These are phyloP conservation scores for Endogone sp. DNA, from an alignment of 192 early-diverging fungal species.

Conservation along the genomic window DNA sequence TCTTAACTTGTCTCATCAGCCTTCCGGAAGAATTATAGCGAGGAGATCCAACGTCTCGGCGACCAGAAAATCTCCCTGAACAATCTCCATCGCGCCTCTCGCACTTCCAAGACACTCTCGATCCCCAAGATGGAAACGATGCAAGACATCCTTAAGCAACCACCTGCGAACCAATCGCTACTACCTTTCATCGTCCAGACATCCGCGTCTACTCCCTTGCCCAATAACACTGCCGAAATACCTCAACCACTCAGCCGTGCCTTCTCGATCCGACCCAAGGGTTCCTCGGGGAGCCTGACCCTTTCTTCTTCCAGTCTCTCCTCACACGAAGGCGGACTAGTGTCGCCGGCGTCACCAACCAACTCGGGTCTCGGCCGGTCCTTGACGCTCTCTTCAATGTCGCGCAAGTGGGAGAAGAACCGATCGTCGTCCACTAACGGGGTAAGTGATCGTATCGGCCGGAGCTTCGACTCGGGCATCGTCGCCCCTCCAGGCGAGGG, in stretches of 20 bases:
- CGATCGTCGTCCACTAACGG: neutral
- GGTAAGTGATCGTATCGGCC: neutral
- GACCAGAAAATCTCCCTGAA: neutral
- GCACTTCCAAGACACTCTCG: slow-evolving; percentile 8
- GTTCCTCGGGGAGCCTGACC: neutral
- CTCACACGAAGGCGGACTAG: neutral
- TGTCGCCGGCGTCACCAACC: neutral
- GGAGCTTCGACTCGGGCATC: neutral
- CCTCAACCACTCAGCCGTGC: slow-evolving; percentile 24
- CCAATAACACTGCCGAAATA: neutral
- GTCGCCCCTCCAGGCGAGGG: neutral
- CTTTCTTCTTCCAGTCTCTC: neutral
- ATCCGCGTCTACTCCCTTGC: neutral
- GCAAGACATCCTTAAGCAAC: slow-evolving; percentile 6
- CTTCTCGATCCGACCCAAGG: slow-evolving; percentile 22
- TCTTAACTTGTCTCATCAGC: slow-evolving; percentile 23
- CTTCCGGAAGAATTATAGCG: slow-evolving; percentile 61
- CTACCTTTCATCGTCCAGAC: neutral
- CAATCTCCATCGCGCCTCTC: neutral
- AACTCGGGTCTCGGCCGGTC: neutral
- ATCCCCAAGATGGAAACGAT: neutral
- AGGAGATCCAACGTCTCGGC: slow-evolving; percentile 47
- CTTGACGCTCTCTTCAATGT: neutral
- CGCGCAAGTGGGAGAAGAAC: neutral
- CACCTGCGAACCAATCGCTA: neutral